Evolutionary conservation across 257 asterid genomes (phyloP), one percentile per base, ranked within the genome.

Genomic region (Nicotiana sylvestris): DNA sequence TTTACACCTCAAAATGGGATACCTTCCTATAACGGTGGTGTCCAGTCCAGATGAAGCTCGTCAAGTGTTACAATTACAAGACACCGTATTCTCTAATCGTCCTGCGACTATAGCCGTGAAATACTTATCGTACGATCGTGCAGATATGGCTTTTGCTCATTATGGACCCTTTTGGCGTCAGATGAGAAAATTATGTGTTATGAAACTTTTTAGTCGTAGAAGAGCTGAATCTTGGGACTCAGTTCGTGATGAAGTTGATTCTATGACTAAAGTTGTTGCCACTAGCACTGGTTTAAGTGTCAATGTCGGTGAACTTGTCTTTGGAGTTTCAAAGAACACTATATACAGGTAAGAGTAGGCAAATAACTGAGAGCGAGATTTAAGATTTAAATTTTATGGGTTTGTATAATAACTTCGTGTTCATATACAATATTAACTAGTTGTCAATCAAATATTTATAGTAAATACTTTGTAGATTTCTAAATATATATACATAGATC

Each of bases 131-230:
- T 92, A 92, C 77, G 90, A 90, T 13, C 37, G 91, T 25, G 94
- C 97, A 6, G 97, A 92, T 87, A 92, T 91, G 97, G 97, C 97
- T 18, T 92, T 92, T 76, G 92, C 95, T 29, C 87, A 92, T 51
- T 92, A 92, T 87, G 97, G 97, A 15, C 97, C 97, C 3, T 92
- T 91, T 62, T 92, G 97, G 97, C 92, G 97, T 61, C 95, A 92
- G 65, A 91, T 92, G 97, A 88, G 97, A 9, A 92, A 92, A 81
- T 90, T 92, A 35, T 92, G 97, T 27, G 92, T 92, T 16, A 85
- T 90, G 89, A 92, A 92, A 80, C 92, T 92, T 62, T 92, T 92
- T 62, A 92, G 97, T 83, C 91, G 92, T 0, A 91, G 84, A 49
- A 85, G 97, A 84, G 92, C 93, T 37, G 93, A 90, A 91, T 91